phyloP scores from a whole-genome alignment of 768 basidiomycete genomes.

The Steccherinum ochraceum region DNA sequence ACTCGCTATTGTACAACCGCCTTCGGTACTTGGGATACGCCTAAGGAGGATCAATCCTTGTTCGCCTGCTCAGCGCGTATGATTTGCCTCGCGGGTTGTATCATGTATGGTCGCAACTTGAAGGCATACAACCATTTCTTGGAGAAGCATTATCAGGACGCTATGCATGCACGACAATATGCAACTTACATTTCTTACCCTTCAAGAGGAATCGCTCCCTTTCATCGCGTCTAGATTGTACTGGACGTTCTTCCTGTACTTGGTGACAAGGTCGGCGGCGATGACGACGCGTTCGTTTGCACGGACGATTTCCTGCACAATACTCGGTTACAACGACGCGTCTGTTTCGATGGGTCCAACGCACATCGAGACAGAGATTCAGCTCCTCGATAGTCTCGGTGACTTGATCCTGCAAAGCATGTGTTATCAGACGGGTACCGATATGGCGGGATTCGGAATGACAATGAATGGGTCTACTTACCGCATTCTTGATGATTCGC shows the following conservation, averaged over 20 bases:
- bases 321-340: background rate
- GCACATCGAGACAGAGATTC: constrained; percentile 81
- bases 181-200: no score
- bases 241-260: constrained; percentile 89
- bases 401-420: constrained; percentile 70
- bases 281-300: constrained; percentile 74
- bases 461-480: constrained; percentile 33
- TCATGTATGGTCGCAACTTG: no score
- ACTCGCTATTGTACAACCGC: no score
- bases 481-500: constrained; percentile 85
- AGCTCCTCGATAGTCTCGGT: constrained; percentile 87
- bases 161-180: no score
- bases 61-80: no score
- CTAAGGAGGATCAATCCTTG: no score
- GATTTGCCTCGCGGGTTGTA: no score
- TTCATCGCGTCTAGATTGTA: constrained; percentile 81
- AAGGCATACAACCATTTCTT: no score
- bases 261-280: constrained; percentile 77
- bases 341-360: background rate
- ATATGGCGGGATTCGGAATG: background rate
- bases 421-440: constrained; percentile 2
- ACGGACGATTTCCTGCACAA: constrained; percentile 63
- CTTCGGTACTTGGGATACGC: no score
- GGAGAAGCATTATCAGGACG: no score
- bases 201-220: constrained; percentile 27